Conservation (phyloP, 2,329 filamentous ascomycete species). For the Neofusicoccum kwambonambiense region DNA sequence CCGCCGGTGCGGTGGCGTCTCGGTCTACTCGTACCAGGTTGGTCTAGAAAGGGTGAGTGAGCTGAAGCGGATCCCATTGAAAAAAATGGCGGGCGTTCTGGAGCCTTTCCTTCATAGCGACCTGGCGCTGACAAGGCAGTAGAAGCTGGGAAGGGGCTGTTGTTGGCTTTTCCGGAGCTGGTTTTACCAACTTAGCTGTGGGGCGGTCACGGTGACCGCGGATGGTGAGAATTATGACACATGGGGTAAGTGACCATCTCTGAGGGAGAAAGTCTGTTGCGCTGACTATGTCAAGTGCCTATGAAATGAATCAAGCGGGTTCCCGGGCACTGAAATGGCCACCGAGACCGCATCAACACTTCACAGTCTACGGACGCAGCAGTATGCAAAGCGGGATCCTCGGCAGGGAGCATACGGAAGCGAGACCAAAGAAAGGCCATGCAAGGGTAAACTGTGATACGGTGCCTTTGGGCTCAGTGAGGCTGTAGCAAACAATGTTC, state of each 20-base stretch:
- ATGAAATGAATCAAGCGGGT: not conserved
- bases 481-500: not conserved
- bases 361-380: too few relatives aligned
- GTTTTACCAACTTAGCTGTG: not conserved
- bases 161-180: not conserved
- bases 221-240: not conserved
- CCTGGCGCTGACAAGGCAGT: not conserved
- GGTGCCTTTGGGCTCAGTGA: not conserved
- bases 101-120: too few relatives aligned
- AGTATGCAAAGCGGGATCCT: too few relatives aligned
- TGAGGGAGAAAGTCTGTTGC: not conserved
- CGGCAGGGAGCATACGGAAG: too few relatives aligned
- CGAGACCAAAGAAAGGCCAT: too few relatives aligned
- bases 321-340: too few relatives aligned
- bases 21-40: rapidly evolving
- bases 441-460: too few relatives aligned
- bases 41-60: not conserved
- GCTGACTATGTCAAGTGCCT: not conserved
- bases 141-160: not conserved
- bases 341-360: too few relatives aligned
- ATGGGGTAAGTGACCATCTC: not conserved
- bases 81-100: too few relatives aligned
- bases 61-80: too few relatives aligned
- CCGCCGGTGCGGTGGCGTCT: not conserved
- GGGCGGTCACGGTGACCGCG: too few relatives aligned